Evolutionary conservation across 73 alveolate species (phyloP), one percentile per base, ranked within the genome.

Genomic region (Uronychia setigera): DNA sequence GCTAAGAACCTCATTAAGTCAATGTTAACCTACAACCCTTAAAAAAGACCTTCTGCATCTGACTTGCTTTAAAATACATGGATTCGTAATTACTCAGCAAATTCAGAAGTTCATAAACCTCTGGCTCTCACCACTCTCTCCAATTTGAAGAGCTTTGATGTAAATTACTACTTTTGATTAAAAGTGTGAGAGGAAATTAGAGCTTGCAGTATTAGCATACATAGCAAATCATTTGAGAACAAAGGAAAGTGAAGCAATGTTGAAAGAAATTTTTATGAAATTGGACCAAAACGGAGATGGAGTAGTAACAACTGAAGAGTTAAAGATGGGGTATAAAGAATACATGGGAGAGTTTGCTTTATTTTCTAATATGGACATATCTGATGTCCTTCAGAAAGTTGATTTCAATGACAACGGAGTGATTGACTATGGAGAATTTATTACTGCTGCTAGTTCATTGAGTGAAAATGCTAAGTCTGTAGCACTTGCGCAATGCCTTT

Each of bases 61-160:
- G 97, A 95, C 57, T 92, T 90, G 35, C 80, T 93, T 35, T 82
- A 85, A 32, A 95, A 95, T 74, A 96, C 94, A 27, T 93, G 98
- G 98, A 75, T 92, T 57, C 79, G 80, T 32, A 32, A 91, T 27
- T 85, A 31, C 35, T 77, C 87, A 28, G 81, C 81, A 29, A 60
- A 78, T 26, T 11, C 83, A 35, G 78, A 82, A 60, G 87, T 88
- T 26, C 77, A 77, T 74, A 88, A 92, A 60, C 87, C 93, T 26
- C 78, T 92, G 0, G 35, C 82, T 35, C 79, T 84, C 25, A 79
- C 32, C 76, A 85, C 92, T n/a, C 76, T 89, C 29, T 80, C 32
- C 33, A 31, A 89, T 32, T 76, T 89, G 31, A 89, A 84, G 82
- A 89, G 19, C 31, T 76, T 76, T 76, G 81, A 76, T 27, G 46